A percentile compares a stretch with the other conserved stretches of the same genome.
phyloP scores from a whole-genome alignment of 129 eudicot genomes.

The Tagetes patula region DNA sequence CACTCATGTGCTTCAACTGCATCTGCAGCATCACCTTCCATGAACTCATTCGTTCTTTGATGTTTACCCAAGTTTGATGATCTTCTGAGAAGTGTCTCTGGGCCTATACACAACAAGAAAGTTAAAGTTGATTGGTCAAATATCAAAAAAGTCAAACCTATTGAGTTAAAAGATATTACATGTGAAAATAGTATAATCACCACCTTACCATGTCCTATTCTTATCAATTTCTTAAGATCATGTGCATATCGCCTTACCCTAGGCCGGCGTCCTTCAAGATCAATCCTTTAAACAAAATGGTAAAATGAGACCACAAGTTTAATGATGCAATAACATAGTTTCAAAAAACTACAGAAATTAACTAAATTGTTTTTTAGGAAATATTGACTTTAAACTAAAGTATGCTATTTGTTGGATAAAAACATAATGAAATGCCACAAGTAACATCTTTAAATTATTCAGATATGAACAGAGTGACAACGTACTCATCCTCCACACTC shows the following conservation, averaged over 20 bases:
- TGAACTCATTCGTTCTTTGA: constrained; percentile 37
- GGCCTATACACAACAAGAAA: constrained; percentile 47
- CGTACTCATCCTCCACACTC: constrained; percentile 78
- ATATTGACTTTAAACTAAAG: neutral
- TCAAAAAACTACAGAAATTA: neutral
- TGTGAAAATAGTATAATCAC: constrained; percentile 17
- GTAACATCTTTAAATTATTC: neutral
- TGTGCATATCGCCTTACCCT: constrained; percentile 80
- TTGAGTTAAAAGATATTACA: neutral
- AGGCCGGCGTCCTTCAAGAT: constrained; percentile 87
- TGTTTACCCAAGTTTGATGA: constrained; percentile 47
- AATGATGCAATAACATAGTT: constrained; percentile 23
- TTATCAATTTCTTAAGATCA: constrained; percentile 75
- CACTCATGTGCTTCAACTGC: constrained; percentile 84
- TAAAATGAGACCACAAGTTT: constrained; percentile 21
- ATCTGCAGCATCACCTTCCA: constrained; percentile 78
- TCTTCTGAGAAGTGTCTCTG: constrained; percentile 69
- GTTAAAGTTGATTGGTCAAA: neutral
- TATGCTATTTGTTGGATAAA: neutral
- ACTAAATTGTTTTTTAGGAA: neutral
- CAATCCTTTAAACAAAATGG: constrained; percentile 55
- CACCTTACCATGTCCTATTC: constrained; percentile 89
- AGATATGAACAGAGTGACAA: constrained; percentile 14
- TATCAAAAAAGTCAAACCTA: neutral
- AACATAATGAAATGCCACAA: neutral